Evolutionary conservation across 139 green algal species (phyloP), one percentile per base, ranked within the genome.

Genomic region (Ettlia oleoabundans): DNA sequence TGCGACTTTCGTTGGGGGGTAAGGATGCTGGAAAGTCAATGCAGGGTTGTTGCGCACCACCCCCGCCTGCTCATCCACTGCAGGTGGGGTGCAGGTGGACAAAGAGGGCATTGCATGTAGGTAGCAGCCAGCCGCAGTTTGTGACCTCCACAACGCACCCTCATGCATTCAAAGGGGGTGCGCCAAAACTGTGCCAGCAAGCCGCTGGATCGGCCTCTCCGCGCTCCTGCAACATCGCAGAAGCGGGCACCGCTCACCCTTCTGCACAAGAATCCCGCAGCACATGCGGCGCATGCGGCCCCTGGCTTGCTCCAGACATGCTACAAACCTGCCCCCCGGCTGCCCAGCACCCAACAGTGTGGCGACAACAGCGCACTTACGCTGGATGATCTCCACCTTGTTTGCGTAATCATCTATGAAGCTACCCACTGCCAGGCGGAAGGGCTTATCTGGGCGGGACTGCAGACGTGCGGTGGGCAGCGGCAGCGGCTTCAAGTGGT

Each of bases 361-460:
- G n/a, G n/a, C 47, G 30, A 22, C 55, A 65, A 21, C 47, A 53
- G 30, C n/a, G 41, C 5, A 82, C 90, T 90, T 73, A 96, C 91
- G 82, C 52, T 89, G 84, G n/a, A 97, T 87, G 68, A 98, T 92
- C 76, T 98, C 91, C 15, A 99, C 90, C 26, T 87, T 88, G 84
- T 99, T 99, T 47, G 86, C 80, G 43, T 91, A 91, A 63, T 98
- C 95, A 74, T 99, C 95, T 0, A 95, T 88, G 85, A 99, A 99
- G 79, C 88, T 96, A 7, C 94, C 96, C 3, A 98, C 89, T 0
- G 92, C 97, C 52, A 99, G 85, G 2, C 97, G 88, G 79, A 98
- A 98, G 26, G 85, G 88, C 82, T 96, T 94, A 86, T 99, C 95
- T 4, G 84, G 67, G 2, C 97, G 90, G 3, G 93, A 89, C 93